These are phyloP conservation scores for Daucus carota DNA, from an alignment of 129 eudicot species.

Conservation along the genomic window DNA sequence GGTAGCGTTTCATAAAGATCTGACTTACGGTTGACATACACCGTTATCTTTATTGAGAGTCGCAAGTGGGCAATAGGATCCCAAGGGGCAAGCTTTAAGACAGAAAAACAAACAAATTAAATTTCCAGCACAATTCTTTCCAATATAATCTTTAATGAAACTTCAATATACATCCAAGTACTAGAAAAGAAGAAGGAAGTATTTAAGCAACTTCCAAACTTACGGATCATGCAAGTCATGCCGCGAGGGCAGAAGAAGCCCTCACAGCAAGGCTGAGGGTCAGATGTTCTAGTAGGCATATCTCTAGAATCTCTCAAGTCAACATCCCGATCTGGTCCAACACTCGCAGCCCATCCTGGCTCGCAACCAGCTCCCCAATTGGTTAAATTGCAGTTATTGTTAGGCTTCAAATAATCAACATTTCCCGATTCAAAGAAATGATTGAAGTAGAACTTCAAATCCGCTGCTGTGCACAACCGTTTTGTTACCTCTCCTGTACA, in stretches of 20 bases:
- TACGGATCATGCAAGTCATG: constrained; percentile 95
- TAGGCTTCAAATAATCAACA: constrained; percentile 36
- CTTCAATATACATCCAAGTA: not conserved
- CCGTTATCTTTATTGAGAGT: constrained; percentile 50
- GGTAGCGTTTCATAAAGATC: not conserved
- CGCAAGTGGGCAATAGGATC: constrained; percentile 86
- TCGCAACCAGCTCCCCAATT: constrained; percentile 80
- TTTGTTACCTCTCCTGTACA: constrained; percentile 48
- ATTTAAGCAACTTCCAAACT: constrained; percentile 20
- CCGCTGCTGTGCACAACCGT: constrained; percentile 77
- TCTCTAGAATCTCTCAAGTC: constrained; percentile 40
- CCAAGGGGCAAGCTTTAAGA: constrained; percentile 85
- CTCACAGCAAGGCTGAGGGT: constrained; percentile 73
- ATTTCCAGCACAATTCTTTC: not conserved
- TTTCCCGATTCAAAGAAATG: constrained; percentile 29
- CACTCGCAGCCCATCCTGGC: constrained; percentile 95
- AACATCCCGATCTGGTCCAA: constrained; percentile 21
- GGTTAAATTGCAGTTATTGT: constrained; percentile 73
- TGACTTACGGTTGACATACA: constrained; percentile 81
- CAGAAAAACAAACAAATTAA: constrained; percentile 10
- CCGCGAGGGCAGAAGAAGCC: constrained; percentile 94
- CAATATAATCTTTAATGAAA: not conserved
- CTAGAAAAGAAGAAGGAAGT: not conserved
- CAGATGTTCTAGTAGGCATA: constrained; percentile 64
- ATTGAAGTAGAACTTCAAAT: constrained; percentile 51